Evolutionary conservation across 495 filamentous ascomycete species (phyloP), one percentile per base, ranked within the genome.

Genomic region (Cercophora scortea): DNA sequence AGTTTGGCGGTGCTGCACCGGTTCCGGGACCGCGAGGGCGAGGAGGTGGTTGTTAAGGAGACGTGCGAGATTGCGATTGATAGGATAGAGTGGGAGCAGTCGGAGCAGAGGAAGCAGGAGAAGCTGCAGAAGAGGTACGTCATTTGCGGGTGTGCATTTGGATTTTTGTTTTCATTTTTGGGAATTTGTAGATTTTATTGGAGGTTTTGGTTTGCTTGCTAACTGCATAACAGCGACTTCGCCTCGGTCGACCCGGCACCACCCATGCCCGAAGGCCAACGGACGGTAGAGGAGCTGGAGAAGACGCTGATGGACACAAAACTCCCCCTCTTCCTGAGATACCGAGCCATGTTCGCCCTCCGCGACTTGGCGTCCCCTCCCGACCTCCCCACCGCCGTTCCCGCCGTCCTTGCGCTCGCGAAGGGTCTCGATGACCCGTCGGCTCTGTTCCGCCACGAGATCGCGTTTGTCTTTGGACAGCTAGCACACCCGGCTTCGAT

Each of bases 381-480:
- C 5, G 88, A 94, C 61, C 82, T 92, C 34, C 87, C 90, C 6
- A 94, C 89, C 2, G 89, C 91, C 8, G 77, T 89, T 19, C 84
- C 84, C 16, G 92, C 93, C 38, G 77, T 99, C 50, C 78, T 84
- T 45, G 86, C 90, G 7, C 75, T 99, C 44, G 87, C 92, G n/a
- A 83, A 80, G 60, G 94, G 93, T 3, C 85, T 99, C 61, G 74
- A 75, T 8, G 93, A 99, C 65, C 76, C 82, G 9, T 95, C 89
- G 41, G 89, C 90, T 16, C 81, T 99, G n/a, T 96, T 99, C 76
- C 81, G 93, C 53, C 93, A 99, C 69, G 93, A 99, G 64, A 88
- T 97, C 59, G 93, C 94, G 10, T 99, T 99, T 63, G 92, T 99
- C 10, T 99, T 96, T 59, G 93, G 93, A 18, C 94, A 99, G 62